These are phyloP conservation scores for Coniochaeta sp. DNA, from an alignment of 2,329 filamentous ascomycete species.

Conservation along the genomic window DNA sequence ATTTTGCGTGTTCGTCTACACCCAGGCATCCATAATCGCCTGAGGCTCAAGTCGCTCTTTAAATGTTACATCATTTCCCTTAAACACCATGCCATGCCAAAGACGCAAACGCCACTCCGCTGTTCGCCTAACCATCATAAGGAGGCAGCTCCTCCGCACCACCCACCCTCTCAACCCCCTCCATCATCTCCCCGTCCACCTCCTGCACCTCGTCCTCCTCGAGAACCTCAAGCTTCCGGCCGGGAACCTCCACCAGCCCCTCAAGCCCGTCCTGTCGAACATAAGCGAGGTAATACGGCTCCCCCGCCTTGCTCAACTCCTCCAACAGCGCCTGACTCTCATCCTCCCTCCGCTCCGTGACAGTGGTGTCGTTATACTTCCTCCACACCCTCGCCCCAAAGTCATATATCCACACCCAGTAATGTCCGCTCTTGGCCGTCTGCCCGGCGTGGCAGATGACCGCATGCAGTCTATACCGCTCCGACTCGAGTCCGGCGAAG, in stretches of 20 bases:
- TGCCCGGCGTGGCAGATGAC: slow-evolving; percentile 84
- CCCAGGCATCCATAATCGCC: neutral
- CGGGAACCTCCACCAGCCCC: slow-evolving; percentile 16
- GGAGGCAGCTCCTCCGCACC: neutral
- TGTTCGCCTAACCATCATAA: neutral
- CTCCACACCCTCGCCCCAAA: slow-evolving; percentile 77
- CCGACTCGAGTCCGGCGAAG: slow-evolving; percentile 55
- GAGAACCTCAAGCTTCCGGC: neutral
- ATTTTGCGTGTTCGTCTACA: neutral
- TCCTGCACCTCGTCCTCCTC: neutral
- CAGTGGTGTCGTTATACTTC: slow-evolving; percentile 85
- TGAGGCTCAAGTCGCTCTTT: no score
- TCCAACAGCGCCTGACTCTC: slow-evolving; percentile 68
- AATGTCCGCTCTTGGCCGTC: slow-evolving; percentile 67
- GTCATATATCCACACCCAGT: slow-evolving; percentile 95
- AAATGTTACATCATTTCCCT: neutral
- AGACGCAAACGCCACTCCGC: neutral
- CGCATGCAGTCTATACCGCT: slow-evolving; percentile 78
- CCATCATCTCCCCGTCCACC: neutral
- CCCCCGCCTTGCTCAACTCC: slow-evolving; percentile 59
- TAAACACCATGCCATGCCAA: neutral
- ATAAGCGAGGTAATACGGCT: slow-evolving; percentile 44
- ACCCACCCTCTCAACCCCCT: neutral
- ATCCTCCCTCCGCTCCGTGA: slow-evolving; percentile 53
- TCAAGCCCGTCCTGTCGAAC: slow-evolving; percentile 19